Base-by-base conservation (phyloP, 805 yeast genomes). In the Teunomyces kruisii region DNA sequence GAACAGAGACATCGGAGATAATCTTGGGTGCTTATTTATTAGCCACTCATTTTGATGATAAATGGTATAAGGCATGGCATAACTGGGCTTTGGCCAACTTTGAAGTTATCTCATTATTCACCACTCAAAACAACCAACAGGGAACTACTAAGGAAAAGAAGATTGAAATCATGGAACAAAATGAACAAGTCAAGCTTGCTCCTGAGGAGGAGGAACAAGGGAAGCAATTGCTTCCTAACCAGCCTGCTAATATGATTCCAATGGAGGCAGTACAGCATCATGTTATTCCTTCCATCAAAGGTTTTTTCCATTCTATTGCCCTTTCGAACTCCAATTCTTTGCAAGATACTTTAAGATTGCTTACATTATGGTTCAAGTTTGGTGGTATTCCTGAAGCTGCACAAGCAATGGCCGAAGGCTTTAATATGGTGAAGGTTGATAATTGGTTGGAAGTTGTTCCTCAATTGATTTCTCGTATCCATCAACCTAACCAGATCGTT, bases 21-120 rank as follows among this genome's bases (percentile, higher is more conserved):
- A 89, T 94, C 52, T 69, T 94, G 47, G 96, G 97, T 9, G 90
- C 97, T 0, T 94, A 88, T 61, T 70, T 94, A 44, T 73, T 94
- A 51, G 98, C 99, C 0, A 92, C 99, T 0, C 97, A 91, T 61
- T 92, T 94, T 64, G 97, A 94, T 61, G 75, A 80, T 29, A 78
- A 80, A 17, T 94, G 99, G 97, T 94, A 94, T 59, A 94, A 95
- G 60, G 99, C 98, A 13, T 95, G 99, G 99, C 99, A 94, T 62
- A 92, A 90, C 59, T 94, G 99, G 99, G 99, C 99, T 0, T 73
- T 95, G 59, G 97, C 98, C 0, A 94, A 95, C 64, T 94, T 91
- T 61, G 97, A 94, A 61, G 98, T 92, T 1, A 86, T 92, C 15
- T 86, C 96, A 0, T 73, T 85, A 22, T 68, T 75, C 58, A 61